Evolutionary conservation across 163 green algal genomes (phyloP).

Genomic region (Chlamydomonas reinhardtii): DNA sequence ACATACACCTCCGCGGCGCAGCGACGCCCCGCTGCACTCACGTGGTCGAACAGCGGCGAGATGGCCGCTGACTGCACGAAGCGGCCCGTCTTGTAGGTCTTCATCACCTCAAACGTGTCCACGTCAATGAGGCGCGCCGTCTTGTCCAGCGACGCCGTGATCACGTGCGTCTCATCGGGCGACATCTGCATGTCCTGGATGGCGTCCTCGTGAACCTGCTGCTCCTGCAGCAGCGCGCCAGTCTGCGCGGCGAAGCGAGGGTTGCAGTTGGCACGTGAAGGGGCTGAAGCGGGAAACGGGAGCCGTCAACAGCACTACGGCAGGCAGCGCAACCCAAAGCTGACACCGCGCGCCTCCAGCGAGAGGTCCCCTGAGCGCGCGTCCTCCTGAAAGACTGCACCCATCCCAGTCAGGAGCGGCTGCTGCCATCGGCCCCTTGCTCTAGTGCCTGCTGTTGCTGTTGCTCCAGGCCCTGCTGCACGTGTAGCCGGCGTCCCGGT

Average conservation of each 20-base stretch:
- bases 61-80: constrained; percentile 94
- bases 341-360: too few species aligned
- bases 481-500: too few species aligned
- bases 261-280: too few species aligned
- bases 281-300: too few species aligned
- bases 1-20: too few species aligned
- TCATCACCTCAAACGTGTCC: constrained; percentile 84
- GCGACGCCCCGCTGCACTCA: constrained; percentile 59
- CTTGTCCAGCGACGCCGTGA: constrained; percentile 96
- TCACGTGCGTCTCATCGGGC: constrained; percentile 90
- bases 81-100: constrained; percentile 92
- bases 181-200: constrained; percentile 82
- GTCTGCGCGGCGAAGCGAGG: constrained; percentile 67
- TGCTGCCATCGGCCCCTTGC: too few species aligned
- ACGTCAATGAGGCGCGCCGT: constrained; percentile 90
- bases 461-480: too few species aligned
- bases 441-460: too few species aligned
- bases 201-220: constrained; percentile 78
- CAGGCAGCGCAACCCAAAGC: neutral
- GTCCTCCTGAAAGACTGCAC: too few species aligned
- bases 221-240: constrained; percentile 68
- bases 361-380: too few species aligned
- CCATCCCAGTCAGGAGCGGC: too few species aligned
- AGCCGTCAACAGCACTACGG: too few species aligned
- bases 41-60: constrained; percentile 95